These are phyloP conservation scores for Neurospora sp. DNA, from an alignment of 495 filamentous ascomycete species.

Conservation along the genomic window DNA sequence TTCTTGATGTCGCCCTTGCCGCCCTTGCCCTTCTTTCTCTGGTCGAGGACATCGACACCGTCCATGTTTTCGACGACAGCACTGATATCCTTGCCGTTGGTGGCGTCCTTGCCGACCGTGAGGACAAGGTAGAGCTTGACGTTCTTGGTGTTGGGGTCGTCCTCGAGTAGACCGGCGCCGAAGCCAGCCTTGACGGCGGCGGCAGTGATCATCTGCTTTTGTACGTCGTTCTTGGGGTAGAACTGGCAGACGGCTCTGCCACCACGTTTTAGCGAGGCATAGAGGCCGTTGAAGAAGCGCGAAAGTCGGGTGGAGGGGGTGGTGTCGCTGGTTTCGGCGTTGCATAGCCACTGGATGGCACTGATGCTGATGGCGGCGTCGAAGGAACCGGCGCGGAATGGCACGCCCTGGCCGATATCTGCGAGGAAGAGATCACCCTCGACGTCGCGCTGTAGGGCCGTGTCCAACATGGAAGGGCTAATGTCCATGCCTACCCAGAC, in stretches of 20 bases:
- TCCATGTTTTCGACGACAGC: constrained; percentile 79
- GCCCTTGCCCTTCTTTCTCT: constrained; percentile 44
- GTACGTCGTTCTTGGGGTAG: constrained; percentile 89
- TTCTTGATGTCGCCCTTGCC: constrained; percentile 52
- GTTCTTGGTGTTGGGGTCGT: constrained; percentile 93
- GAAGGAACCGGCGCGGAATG: constrained; percentile 85
- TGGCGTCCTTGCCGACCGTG: constrained; percentile 74
- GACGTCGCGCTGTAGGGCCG: constrained; percentile 82
- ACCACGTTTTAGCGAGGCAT: constrained; percentile 70
- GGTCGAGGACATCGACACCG: constrained; percentile 73
- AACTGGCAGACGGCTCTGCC: constrained; percentile 94
- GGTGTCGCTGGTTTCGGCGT: constrained; percentile 80
- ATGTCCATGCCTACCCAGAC: constrained; percentile 95
- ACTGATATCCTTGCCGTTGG: constrained; percentile 65
- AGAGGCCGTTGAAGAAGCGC: constrained; percentile 88
- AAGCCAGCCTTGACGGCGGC: constrained; percentile 91
- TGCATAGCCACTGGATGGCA: constrained; percentile 96
- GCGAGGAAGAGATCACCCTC: constrained; percentile 87
- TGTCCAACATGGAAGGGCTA: constrained; percentile 81
- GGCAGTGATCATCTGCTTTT: constrained; percentile 79
- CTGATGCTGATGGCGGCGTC: constrained; percentile 91
- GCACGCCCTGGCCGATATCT: constrained; percentile 91
- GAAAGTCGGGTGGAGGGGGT: constrained; percentile 61
- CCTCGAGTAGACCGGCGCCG: constrained; percentile 87
- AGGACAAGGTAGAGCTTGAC: constrained; percentile 88